Percentiles rank a stretch among this genome's conserved stretches.
phyloP scores from a whole-genome alignment of 2,329 filamentous ascomycete species.

The Calonectria naviculata region DNA sequence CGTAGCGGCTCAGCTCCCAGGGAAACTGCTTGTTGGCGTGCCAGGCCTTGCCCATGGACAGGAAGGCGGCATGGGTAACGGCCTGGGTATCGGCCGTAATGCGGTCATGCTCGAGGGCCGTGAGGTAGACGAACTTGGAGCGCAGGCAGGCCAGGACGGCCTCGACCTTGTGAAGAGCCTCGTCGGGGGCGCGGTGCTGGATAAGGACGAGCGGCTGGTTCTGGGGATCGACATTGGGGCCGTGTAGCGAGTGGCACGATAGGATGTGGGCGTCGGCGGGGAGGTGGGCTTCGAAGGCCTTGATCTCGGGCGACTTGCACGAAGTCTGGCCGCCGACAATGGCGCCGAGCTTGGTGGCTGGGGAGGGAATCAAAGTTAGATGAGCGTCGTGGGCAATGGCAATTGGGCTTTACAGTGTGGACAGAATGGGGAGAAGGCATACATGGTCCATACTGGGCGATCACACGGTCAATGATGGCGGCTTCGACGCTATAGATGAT shows the following conservation, averaged over 20 bases:
- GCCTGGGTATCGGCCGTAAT: constrained; percentile 99
- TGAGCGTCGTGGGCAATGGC: neutral
- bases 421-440: constrained; percentile 45
- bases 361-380: constrained; percentile 17
- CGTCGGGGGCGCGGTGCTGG: constrained; percentile 86
- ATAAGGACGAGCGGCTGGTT: constrained; percentile 95
- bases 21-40: constrained; percentile 95
- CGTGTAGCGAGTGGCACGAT: constrained; percentile 96
- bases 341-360: constrained; percentile 93
- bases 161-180: constrained; percentile 82
- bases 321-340: constrained; percentile 98
- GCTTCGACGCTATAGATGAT: constrained; percentile 99
- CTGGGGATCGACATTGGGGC: constrained; percentile 86
- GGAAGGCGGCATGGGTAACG: constrained; percentile 95
- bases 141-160: constrained; percentile 83
- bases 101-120: constrained; percentile 88
- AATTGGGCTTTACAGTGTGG: constrained; percentile 7
- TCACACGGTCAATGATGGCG: constrained; percentile 87
- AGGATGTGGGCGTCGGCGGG: constrained; percentile 92
- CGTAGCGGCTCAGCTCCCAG: constrained; percentile 95
- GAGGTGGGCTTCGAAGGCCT: constrained; percentile 89
- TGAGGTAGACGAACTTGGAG: constrained; percentile 89
- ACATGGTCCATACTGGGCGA: constrained; percentile 93
- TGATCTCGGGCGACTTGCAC: constrained; percentile 96
- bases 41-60: constrained; percentile 99